Evolutionary conservation across 1,139 yeast genomes (phyloP).

Genomic region (Barnettozyma hawaiiensis): DNA sequence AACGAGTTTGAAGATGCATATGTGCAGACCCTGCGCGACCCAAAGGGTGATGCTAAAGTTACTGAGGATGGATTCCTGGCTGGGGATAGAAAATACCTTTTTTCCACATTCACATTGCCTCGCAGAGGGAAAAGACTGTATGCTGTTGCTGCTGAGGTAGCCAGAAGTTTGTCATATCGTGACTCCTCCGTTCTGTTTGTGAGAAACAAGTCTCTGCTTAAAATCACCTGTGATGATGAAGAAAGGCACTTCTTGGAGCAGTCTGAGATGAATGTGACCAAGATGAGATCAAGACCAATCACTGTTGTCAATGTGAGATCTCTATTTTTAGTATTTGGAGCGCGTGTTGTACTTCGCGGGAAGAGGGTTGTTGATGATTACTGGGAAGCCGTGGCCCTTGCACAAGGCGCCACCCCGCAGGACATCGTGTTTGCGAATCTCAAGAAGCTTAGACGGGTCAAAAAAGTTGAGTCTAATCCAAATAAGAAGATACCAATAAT

Average conservation of each 20-base stretch:
- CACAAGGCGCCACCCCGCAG: constrained; percentile 47
- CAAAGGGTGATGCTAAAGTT: constrained; percentile 51
- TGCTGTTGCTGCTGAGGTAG: constrained; percentile 67
- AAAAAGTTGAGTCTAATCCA: constrained; percentile 4
- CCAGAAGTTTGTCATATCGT: constrained; percentile 56
- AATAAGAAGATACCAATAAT: constrained; percentile 1
- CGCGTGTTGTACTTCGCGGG: constrained; percentile 57
- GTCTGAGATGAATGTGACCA: constrained; percentile 49
- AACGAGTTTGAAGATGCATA: constrained; percentile 31
- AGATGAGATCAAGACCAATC: constrained; percentile 60
- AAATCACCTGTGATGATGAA: constrained; percentile 49
- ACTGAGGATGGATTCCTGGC: constrained; percentile 48
- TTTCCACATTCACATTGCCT: constrained; percentile 55
- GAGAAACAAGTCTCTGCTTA: constrained; percentile 52
- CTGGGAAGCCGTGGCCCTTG: constrained; percentile 65
- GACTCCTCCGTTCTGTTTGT: constrained; percentile 62
- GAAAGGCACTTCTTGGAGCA: constrained; percentile 57
- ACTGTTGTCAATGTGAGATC: constrained; percentile 49
- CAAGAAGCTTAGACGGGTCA: constrained; percentile 17
- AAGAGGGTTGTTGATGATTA: constrained; percentile 68
- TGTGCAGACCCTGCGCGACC: constrained; percentile 35
- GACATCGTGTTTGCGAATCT: constrained; percentile 35
- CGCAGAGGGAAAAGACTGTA: constrained; percentile 45
- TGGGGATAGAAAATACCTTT: constrained; percentile 53
- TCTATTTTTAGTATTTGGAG: constrained; percentile 68